A percentile compares a stretch with the other conserved stretches of the same genome.
phyloP scores from a whole-genome alignment of 2,329 filamentous ascomycete genomes.

The Fusarium sp. region DNA sequence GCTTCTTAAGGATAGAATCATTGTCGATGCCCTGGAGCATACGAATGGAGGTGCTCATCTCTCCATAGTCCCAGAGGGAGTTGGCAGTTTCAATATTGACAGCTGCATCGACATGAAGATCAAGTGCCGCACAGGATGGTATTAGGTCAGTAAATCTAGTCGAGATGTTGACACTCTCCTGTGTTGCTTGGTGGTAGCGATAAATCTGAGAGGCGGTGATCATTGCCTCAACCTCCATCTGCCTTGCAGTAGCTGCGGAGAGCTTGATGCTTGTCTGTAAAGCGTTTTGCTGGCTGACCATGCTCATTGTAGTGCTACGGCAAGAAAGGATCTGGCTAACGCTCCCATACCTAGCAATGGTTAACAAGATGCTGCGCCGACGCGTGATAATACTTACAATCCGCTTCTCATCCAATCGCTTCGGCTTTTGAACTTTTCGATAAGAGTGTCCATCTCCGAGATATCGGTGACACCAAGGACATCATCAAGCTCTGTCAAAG shows the following conservation, averaged over 20 bases:
- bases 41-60: slow-evolving; percentile 87
- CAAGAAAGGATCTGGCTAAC: slow-evolving; percentile 84
- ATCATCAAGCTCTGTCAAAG: slow-evolving; percentile 85
- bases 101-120: slow-evolving; percentile 79
- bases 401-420: slow-evolving; percentile 85
- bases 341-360: slow-evolving; percentile 71
- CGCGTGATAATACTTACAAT: slow-evolving; percentile 65
- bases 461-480: slow-evolving; percentile 70
- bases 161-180: slow-evolving; percentile 87
- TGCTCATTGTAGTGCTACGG: slow-evolving; percentile 83
- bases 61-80: slow-evolving; percentile 93
- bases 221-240: slow-evolving; percentile 81
- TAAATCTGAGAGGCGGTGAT: slow-evolving; percentile 80
- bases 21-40: slow-evolving; percentile 81
- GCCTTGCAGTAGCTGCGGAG: slow-evolving; percentile 70
- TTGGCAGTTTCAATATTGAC: slow-evolving; percentile 86
- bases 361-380: slow-evolving; percentile 14
- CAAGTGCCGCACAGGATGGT: slow-evolving; percentile 73
- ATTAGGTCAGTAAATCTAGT: slow-evolving; percentile 85
- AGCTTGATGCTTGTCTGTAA: slow-evolving; percentile 71
- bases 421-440: slow-evolving; percentile 72
- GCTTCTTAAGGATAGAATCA: slow-evolving; percentile 70
- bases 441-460: slow-evolving; percentile 69
- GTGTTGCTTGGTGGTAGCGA: slow-evolving; percentile 81
- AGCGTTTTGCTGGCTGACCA: slow-evolving; percentile 76